Evolutionary conservation across 768 basidiomycete species (phyloP), one percentile per base, ranked within the genome.

Genomic region (Hygrophorus russula): DNA sequence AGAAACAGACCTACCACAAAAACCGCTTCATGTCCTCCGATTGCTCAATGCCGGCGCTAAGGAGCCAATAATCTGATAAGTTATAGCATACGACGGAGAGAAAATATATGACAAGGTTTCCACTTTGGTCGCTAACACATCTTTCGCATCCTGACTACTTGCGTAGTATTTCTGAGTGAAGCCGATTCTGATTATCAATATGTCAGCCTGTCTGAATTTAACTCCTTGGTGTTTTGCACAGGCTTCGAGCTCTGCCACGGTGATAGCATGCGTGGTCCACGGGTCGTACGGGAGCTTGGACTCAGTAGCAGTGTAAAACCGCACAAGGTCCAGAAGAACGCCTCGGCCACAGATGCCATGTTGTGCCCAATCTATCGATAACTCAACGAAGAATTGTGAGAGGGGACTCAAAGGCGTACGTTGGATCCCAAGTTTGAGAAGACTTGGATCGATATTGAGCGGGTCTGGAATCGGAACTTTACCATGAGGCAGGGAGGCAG

Each of bases 271-370:
- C 5, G 70, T 64, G 9, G 68, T 63, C 78, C 78, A 82, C 2
- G 81, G 80, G 55, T 81, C 71, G 49, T 79, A 81, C 0, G 78
- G 78, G 1, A 79, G 57, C 4, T 55, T 46, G 2, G 50, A 54
- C 5, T 62, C 56, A 2, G 57, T 54, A 7, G 64, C 63, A 1
- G 69, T 71, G 45, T 71, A 70, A 57, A 71, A 73, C 9, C 65
- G 57, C 42, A 82, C 76, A 28, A 81, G 57, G 59, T 84, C 80
- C 28, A 83, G 68, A 15, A 82, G 59, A 37, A 83, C 76, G 14
- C 79, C 81, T 2, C 81, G 71, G 1, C 80, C 79, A 41, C 76
- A 78, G 34, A 82, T 80, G 0, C 81, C 80, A 51, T 81, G 81
- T 14, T 68, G 69, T 1, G 81, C 76, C 80, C 78, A 82, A 53